A percentile compares a stretch with the other conserved stretches of the same genome.
phyloP scores from a whole-genome alignment of 257 asterid genomes.

The Primulina tabacum region DNA sequence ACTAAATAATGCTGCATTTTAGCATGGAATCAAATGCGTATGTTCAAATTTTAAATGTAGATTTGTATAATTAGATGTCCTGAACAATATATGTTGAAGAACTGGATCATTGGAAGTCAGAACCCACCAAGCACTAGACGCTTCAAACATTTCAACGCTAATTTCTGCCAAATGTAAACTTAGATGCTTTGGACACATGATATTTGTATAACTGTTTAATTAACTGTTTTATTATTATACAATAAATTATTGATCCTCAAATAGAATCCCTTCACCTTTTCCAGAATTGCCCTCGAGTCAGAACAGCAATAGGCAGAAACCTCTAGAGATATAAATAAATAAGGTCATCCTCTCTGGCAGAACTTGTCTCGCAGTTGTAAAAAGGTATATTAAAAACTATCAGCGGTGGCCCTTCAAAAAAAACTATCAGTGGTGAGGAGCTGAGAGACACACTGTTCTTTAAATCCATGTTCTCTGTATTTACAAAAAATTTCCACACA shows the following conservation, averaged over 20 bases:
- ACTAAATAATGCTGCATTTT: background rate
- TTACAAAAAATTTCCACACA: too few species aligned
- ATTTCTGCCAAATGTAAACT: background rate
- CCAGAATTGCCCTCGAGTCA: background rate
- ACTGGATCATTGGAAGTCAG: background rate
- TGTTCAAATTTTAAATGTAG: background rate
- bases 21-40: background rate
- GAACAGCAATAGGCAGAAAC: background rate
- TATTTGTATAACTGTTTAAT: too few species aligned
- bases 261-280: background rate
- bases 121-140: background rate
- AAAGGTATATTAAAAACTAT: background rate
- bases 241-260: background rate
- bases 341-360: background rate
- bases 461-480: background rate
- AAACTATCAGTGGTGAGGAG: background rate
- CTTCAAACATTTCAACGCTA: background rate
- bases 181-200: background rate
- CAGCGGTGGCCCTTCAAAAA: background rate
- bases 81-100: background rate
- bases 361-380: background rate
- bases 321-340: background rate
- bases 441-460: background rate
- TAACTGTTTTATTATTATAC: background rate
- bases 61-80: background rate